Conservation (phyloP, 2,329 filamentous ascomycete genomes). For the Cordyceps tenuipes region DNA sequence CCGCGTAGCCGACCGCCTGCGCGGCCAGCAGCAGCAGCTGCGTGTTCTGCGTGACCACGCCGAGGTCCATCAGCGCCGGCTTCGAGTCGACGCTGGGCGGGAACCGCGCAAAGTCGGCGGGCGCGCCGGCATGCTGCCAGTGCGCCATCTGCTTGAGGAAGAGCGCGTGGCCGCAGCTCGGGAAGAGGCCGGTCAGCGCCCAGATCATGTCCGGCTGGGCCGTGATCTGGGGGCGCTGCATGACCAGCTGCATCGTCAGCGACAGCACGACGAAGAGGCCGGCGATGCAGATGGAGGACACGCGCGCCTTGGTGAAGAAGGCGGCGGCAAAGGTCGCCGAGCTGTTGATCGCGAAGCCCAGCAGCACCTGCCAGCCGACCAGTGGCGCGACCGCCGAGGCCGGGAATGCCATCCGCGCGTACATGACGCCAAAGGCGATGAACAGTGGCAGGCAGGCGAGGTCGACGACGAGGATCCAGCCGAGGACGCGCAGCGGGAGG, state of each 20-base stretch:
- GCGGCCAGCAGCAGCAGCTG: slow-evolving; percentile 25
- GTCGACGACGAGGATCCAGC: slow-evolving; percentile 21
- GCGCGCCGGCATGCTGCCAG: slow-evolving; percentile 14
- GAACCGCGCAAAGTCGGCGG: slow-evolving; percentile 9
- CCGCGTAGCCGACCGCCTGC: slow-evolving; percentile 27
- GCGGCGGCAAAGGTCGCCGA: slow-evolving; percentile 47
- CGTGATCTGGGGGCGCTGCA: not conserved
- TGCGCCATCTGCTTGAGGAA: slow-evolving; percentile 19
- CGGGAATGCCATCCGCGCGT: not conserved
- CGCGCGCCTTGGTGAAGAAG: slow-evolving; percentile 27
- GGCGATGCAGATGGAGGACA: slow-evolving; percentile 24
- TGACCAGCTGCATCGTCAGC: not conserved
- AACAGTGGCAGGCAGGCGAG: slow-evolving; percentile 28
- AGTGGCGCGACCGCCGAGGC: slow-evolving; percentile 10
- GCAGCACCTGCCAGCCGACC: slow-evolving; percentile 38
- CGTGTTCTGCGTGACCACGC: slow-evolving; percentile 19
- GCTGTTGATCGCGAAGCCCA: slow-evolving; percentile 49
- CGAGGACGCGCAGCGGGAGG: slow-evolving; percentile 19
- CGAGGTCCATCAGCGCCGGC: slow-evolving; percentile 13
- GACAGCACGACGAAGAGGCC: slow-evolving; percentile 22
- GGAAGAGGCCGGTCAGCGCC: slow-evolving; percentile 16
- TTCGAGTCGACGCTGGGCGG: not conserved
- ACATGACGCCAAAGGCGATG: slow-evolving; percentile 28
- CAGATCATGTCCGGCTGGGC: not conserved
- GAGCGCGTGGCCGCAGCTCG: slow-evolving; percentile 18